Evolutionary conservation across 169 alveolate species (phyloP).

Genomic region (Plasmodium vinckei): DNA sequence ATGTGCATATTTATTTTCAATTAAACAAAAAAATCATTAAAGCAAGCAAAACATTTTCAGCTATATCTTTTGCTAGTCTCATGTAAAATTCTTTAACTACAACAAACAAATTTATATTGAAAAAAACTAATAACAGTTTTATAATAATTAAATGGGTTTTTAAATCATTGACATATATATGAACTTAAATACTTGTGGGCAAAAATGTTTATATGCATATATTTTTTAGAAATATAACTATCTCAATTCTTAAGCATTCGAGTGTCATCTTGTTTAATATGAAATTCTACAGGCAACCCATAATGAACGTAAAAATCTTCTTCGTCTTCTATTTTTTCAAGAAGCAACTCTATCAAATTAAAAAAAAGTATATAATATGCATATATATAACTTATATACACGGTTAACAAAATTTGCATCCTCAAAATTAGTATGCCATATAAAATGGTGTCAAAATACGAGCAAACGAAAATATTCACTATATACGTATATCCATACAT

Average conservation of each 20-base stretch:
- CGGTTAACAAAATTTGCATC: background rate
- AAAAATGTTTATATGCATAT: no score
- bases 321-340: conserved; percentile 55
- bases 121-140: no score
- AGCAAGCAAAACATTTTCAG: background rate
- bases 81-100: background rate
- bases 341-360: conserved; percentile 23
- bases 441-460: background rate
- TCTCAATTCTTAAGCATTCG: conserved; percentile 49
- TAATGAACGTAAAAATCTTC: conserved; percentile 60
- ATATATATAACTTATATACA: background rate
- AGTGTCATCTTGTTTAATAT: conserved; percentile 29
- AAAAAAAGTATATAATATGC: conserved; percentile 11
- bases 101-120: background rate
- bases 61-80: background rate
- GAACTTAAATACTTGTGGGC: no score
- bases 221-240: background rate
- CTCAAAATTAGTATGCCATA: background rate
- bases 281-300: conserved; percentile 69
- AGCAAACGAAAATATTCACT: background rate
- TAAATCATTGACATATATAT: no score
- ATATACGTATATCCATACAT: background rate
- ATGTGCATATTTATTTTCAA: background rate
- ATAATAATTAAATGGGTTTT: no score
- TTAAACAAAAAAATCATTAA: no score